A percentile compares a stretch with the other conserved stretches of the same genome.
Conservation (phyloP, 306 rosid species). For the Cicer arietinum region DNA sequence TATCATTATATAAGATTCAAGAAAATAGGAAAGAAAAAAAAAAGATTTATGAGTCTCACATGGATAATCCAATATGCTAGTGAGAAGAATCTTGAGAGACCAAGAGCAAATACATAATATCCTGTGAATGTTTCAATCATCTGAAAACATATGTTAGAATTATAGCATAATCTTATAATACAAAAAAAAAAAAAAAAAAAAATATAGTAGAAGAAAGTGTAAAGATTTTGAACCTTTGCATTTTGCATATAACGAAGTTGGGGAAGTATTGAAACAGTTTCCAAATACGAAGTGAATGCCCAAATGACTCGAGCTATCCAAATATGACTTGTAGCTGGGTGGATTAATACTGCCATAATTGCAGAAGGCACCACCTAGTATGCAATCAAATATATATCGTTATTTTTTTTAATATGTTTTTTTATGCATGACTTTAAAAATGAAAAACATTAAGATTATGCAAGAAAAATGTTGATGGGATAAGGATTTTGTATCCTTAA, state of each 20-base stretch:
- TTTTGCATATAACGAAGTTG: constrained; percentile 81
- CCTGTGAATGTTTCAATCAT: constrained; percentile 86
- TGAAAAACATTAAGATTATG: too few species aligned
- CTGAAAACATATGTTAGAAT: constrained; percentile 48
- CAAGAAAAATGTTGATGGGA: too few species aligned
- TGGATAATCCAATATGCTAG: constrained; percentile 76
- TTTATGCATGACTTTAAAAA: too few species aligned
- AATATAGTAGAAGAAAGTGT: not conserved
- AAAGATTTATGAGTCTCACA: constrained; percentile 46
- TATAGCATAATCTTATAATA: not conserved
- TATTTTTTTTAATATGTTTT: not conserved
- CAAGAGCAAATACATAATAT: constrained; percentile 83
- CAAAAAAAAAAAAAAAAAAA: not conserved
- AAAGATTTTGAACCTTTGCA: constrained; percentile 63
- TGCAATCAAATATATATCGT: constrained; percentile 32
- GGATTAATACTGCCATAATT: constrained; percentile 53
- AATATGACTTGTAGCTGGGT: constrained; percentile 44
- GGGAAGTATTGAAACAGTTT: constrained; percentile 77
- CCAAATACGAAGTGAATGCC: constrained; percentile 71
- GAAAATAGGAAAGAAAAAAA: not conserved
- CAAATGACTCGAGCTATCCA: constrained; percentile 43
- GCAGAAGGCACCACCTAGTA: constrained; percentile 63
- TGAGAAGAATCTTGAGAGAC: constrained; percentile 74
- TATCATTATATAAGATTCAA: not conserved
- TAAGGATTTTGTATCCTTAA: too few species aligned